These are phyloP conservation scores for Ceratocystis variospora DNA, from an alignment of 2,329 filamentous ascomycete genomes.

Conservation along the genomic window DNA sequence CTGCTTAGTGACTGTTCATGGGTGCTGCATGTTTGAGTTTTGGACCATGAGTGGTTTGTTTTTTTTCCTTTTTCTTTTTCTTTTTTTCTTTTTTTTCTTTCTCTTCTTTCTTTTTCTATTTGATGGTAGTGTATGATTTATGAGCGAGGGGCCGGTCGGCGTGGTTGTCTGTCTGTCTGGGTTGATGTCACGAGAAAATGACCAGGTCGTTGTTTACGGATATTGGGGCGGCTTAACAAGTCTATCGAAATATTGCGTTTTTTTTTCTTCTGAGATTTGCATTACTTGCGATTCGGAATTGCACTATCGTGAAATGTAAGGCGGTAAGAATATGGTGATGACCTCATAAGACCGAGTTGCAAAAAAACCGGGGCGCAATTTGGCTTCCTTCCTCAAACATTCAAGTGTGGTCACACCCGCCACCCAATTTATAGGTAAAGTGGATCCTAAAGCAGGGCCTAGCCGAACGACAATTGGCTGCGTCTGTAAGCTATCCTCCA, in stretches of 20 bases:
- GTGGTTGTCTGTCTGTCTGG: neutral
- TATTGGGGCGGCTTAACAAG: neutral
- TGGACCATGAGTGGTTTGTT: neutral
- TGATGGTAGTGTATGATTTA: slow-evolving; percentile 4
- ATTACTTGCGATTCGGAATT: neutral
- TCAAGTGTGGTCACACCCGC: neutral
- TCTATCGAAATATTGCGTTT: neutral
- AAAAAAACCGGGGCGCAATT: neutral
- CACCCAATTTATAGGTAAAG: neutral
- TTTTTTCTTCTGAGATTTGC: neutral
- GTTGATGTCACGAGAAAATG: slow-evolving; percentile 2
- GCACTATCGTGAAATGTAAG: neutral
- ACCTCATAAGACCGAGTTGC: neutral
- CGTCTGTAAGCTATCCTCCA: neutral
- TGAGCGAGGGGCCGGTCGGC: neutral
- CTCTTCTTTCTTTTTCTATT: neutral
- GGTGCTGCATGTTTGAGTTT: neutral
- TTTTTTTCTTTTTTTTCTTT: neutral
- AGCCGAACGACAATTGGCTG: neutral
- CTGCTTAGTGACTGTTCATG: neutral
- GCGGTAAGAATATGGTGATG: neutral
- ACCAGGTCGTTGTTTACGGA: neutral
- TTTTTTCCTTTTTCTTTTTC: neutral
- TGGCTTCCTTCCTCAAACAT: neutral
- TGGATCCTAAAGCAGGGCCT: neutral